Percentiles rank a stretch among this genome's conserved stretches.
Evolutionary conservation across 495 filamentous ascomycete genomes (phyloP).

Genomic region (Copromyces sp.): DNA sequence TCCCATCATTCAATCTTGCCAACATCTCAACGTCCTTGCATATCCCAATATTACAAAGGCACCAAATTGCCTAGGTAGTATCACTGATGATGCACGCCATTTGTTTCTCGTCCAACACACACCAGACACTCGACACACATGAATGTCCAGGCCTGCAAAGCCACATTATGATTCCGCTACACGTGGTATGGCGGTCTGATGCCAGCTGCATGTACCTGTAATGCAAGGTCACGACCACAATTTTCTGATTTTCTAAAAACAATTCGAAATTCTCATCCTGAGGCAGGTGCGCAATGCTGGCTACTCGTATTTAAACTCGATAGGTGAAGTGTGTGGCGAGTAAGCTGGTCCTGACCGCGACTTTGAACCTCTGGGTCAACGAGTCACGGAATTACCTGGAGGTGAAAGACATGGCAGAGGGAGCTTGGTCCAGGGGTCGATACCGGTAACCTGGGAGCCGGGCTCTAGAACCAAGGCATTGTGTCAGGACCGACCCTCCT

Average conservation of each 20-base stretch:
- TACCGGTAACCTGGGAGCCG: neutral
- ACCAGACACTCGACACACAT: neutral
- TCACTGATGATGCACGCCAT: too few species aligned
- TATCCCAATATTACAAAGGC: neutral
- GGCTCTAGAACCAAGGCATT: neutral
- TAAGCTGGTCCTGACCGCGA: neutral
- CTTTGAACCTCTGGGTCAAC: neutral
- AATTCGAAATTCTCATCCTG: neutral
- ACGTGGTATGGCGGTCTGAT: neutral
- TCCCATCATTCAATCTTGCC: too few species aligned
- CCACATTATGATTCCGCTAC: neutral
- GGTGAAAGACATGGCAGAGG: neutral
- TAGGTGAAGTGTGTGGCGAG: too few species aligned
- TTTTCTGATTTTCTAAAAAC: neutral
- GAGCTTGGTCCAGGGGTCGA: neutral
- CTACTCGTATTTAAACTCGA: neutral
- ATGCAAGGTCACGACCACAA: neutral
- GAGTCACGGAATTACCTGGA: neutral
- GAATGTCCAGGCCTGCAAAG: neutral
- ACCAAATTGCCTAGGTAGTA: neutral
- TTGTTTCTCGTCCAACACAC: too few species aligned
- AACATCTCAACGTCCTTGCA: too few species aligned
- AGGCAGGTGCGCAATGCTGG: neutral
- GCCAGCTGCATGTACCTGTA: neutral
- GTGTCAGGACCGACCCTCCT: too few species aligned